These are phyloP conservation scores for Cantharellus cinnabarinus DNA, from an alignment of 768 basidiomycete genomes.

Conservation along the genomic window DNA sequence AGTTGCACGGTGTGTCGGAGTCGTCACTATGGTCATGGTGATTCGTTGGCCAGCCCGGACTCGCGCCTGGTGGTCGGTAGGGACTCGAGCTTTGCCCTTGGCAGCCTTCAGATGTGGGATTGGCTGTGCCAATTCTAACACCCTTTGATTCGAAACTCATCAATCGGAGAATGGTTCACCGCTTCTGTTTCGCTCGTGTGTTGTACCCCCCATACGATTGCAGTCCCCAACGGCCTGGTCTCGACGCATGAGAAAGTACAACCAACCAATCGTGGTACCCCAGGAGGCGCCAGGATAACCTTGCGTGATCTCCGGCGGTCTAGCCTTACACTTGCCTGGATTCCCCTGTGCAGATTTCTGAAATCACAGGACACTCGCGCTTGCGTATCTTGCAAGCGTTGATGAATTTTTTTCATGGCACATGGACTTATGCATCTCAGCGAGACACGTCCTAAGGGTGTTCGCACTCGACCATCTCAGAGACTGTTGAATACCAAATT, in stretches of 20 bases:
- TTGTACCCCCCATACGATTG: background rate
- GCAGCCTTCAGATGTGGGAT: too few relatives aligned
- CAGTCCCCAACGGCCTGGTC: conserved; percentile 46
- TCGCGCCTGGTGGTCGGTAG: too few relatives aligned
- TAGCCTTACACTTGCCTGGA: background rate
- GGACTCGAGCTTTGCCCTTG: too few relatives aligned
- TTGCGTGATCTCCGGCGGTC: background rate
- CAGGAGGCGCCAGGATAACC: conserved; percentile 62
- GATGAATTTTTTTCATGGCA: background rate
- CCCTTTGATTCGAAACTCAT: too few relatives aligned
- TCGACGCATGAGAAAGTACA: conserved; percentile 85
- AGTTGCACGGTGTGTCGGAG: too few relatives aligned
- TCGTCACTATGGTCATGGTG: too few relatives aligned
- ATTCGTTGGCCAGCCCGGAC: too few relatives aligned
- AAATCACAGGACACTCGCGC: conserved; percentile 33
- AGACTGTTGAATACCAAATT: too few relatives aligned
- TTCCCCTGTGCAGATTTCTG: conserved; percentile 57
- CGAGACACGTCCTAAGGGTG: conserved; percentile 81
- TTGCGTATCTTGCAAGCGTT: background rate
- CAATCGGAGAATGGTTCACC: too few relatives aligned
- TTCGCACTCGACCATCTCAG: too few relatives aligned
- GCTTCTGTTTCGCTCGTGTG: too few relatives aligned
- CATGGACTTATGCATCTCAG: conserved; percentile 66
- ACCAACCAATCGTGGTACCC: conserved; percentile 45
- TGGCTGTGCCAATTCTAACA: too few relatives aligned